A percentile compares a stretch with the other conserved stretches of the same genome.
Conservation (phyloP, 2,329 filamentous ascomycete genomes). For the Ophiognomonia clavigignenti-juglandacearum region DNA sequence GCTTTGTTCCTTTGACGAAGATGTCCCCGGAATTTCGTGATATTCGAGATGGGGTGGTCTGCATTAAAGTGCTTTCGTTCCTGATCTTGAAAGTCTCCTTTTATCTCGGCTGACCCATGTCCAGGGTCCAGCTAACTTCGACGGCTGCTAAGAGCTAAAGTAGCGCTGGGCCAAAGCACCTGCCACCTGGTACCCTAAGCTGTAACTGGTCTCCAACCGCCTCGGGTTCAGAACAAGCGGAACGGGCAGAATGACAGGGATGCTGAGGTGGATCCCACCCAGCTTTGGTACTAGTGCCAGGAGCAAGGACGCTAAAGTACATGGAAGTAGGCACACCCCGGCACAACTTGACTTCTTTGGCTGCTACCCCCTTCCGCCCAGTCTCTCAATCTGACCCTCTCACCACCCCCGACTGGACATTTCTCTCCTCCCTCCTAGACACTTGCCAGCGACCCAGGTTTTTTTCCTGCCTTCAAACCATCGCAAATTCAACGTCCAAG, state of each 20-base stretch:
- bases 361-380: not conserved
- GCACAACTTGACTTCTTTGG: not conserved
- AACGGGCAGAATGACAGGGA: not conserved
- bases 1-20: too few species aligned
- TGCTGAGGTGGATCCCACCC: conserved; percentile 1
- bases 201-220: conserved; percentile 6
- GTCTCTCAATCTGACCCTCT: not conserved
- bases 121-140: too few species aligned
- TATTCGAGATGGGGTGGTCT: too few species aligned
- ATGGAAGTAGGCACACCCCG: not conserved
- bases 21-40: too few species aligned
- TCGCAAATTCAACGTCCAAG: conserved; percentile 2
- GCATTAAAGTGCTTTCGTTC: too few species aligned
- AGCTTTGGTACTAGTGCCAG: conserved; percentile 8
- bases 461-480: conserved; percentile 10
- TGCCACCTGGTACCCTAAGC: conserved; percentile 3
- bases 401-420: not conserved
- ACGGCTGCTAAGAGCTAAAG: not conserved
- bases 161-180: not conserved
- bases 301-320: conserved; percentile 1
- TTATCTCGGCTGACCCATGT: too few species aligned
- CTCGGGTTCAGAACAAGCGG: not conserved
- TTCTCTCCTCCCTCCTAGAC: not conserved
- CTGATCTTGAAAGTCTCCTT: too few species aligned
- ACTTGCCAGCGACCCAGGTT: conserved; percentile 10